Percentiles rank a stretch among this genome's conserved stretches.
phyloP scores from a whole-genome alignment of 805 yeast species.

The Hanseniaspora clermontiae region DNA sequence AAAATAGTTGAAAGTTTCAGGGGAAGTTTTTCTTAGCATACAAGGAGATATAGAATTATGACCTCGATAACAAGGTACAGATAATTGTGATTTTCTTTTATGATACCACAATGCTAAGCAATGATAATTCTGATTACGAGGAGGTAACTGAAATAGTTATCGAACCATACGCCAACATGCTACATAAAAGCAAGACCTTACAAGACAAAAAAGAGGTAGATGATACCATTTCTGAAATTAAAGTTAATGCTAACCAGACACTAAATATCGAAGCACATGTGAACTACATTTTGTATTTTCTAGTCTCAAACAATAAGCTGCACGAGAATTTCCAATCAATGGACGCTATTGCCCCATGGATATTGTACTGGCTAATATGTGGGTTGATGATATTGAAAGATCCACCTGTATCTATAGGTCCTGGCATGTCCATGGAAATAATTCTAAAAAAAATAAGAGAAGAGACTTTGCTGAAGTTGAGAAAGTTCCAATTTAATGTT shows the following conservation, averaged over 20 bases:
- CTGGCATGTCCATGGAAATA: not conserved
- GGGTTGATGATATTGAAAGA: constrained; percentile 34
- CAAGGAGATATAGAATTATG: not conserved
- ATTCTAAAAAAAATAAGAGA: not conserved
- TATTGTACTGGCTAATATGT: constrained; percentile 71
- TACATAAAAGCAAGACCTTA: not conserved
- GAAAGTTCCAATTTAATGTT: not conserved
- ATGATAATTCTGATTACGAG: not conserved
- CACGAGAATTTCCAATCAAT: constrained; percentile 42
- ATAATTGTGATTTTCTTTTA: no score
- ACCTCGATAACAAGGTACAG: no score
- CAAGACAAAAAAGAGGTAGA: constrained; percentile 5
- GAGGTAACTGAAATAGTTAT: not conserved
- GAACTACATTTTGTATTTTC: constrained; percentile 29
- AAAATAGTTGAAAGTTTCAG: not conserved
- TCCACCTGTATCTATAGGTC: constrained; percentile 16
- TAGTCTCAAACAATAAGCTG: constrained; percentile 32
- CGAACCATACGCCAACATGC: not conserved
- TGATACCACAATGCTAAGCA: not conserved
- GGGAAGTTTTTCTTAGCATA: no score
- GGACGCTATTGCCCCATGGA: constrained; percentile 91
- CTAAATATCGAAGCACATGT: constrained; percentile 1
- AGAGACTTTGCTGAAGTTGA: not conserved
- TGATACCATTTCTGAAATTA: not conserved
- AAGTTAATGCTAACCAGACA: not conserved